Percentiles rank a stretch among this genome's conserved stretches.
phyloP scores from a whole-genome alignment of 345 rosid species.

The Gossypium australe region DNA sequence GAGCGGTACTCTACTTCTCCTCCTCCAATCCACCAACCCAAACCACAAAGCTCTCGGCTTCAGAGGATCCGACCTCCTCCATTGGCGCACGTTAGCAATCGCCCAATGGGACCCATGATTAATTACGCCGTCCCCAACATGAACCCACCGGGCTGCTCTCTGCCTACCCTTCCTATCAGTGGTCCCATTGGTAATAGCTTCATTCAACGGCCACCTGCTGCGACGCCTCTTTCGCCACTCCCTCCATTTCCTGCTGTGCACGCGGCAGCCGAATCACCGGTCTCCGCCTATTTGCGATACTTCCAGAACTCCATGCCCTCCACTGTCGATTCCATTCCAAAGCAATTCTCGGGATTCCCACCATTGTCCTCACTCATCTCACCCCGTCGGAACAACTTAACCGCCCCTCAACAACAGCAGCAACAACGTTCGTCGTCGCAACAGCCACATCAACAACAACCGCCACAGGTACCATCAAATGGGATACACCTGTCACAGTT shows the following conservation, averaged over 20 bases:
- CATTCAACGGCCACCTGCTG: conserved; percentile 24
- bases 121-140: conserved; percentile 25
- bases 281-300: conserved; percentile 70
- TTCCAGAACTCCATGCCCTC: conserved; percentile 49
- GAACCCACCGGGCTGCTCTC: conserved; percentile 18
- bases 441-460: conserved; percentile 17
- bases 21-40: conserved; percentile 66
- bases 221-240: conserved; percentile 57
- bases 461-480: conserved; percentile 17
- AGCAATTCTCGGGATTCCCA: conserved; percentile 54
- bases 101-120: conserved; percentile 49
- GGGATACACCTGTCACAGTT: conserved; percentile 33
- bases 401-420: conserved; percentile 19
- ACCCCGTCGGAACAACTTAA: conserved; percentile 52
- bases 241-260: conserved; percentile 64
- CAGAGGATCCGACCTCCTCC: conserved; percentile 97
- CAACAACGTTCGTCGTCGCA: conserved; percentile 17
- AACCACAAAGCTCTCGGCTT: conserved; percentile 73
- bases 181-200: conserved; percentile 16
- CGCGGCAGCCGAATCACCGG: conserved; percentile 69
- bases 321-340: conserved; percentile 38
- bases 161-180: not conserved
- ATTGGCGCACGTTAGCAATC: conserved; percentile 56
- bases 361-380: conserved; percentile 61
- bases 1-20: conserved; percentile 73